A percentile compares a stretch with the other conserved stretches of the same genome.
Conservation (phyloP, 345 rosid genomes). For the Citrus hindsii region DNA sequence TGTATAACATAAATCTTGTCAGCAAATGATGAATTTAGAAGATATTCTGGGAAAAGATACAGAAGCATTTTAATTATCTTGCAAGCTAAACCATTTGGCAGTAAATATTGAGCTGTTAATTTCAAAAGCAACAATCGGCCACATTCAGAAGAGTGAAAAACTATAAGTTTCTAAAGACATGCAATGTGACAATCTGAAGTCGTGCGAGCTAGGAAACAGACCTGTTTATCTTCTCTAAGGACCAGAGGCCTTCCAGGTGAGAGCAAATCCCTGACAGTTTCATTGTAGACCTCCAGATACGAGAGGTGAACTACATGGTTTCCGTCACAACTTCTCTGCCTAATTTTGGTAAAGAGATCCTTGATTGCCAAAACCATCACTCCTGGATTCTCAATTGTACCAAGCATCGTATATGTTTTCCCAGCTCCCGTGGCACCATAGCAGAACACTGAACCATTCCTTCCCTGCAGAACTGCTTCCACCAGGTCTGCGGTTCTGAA, state of each 20-base stretch:
- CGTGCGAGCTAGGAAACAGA: constrained; percentile 15
- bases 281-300: constrained; percentile 93
- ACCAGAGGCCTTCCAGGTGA: constrained; percentile 95
- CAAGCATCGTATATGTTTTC: constrained; percentile 92
- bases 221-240: constrained; percentile 95
- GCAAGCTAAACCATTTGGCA: neutral
- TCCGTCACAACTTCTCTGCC: constrained; percentile 86
- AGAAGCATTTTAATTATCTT: neutral
- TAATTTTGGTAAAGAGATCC: constrained; percentile 79
- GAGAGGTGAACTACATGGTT: constrained; percentile 87
- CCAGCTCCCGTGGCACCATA: constrained; percentile 99
- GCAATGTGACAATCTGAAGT: neutral
- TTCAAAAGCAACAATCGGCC: neutral
- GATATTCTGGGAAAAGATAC: neutral
- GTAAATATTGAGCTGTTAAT: neutral
- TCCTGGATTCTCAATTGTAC: constrained; percentile 89
- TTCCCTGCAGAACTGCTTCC: constrained; percentile 85
- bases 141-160: neutral
- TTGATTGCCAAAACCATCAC: constrained; percentile 97
- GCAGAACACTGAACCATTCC: constrained; percentile 97
- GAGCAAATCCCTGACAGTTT: constrained; percentile 89
- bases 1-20: neutral
- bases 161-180: neutral
- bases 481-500: constrained; percentile 89
- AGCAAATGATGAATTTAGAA: neutral